A percentile compares a stretch with the other conserved stretches of the same genome.
phyloP scores from a whole-genome alignment of 768 basidiomycete genomes.

The Leucosporidium yakuticum region DNA sequence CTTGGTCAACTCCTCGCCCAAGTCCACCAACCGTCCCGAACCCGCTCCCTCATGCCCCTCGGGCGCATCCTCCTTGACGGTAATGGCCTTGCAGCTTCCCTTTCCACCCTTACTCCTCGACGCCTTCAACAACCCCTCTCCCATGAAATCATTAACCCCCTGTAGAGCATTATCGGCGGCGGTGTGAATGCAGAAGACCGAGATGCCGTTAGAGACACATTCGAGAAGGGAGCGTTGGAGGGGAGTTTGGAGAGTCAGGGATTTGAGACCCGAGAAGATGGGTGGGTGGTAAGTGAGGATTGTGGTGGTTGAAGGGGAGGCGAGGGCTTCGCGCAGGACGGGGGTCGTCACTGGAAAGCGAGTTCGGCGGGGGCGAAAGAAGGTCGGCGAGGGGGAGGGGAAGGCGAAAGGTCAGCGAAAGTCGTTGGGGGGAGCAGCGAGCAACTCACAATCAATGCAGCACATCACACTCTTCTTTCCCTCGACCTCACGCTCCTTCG shows the following conservation, averaged over 20 bases:
- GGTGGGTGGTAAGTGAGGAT: conserved; percentile 81
- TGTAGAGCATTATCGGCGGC: conserved; percentile 75
- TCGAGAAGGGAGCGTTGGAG: conserved; percentile 72
- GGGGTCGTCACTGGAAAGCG: conserved; percentile 18
- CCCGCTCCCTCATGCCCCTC: conserved; percentile 27
- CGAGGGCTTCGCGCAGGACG: conserved; percentile 19
- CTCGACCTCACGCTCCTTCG: background rate
- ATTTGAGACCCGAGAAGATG: conserved; percentile 67
- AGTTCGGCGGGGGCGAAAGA: too few relatives aligned
- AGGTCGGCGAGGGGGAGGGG: background rate
- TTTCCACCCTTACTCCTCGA: background rate
- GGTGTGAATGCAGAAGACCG: conserved; percentile 81
- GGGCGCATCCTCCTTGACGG: background rate
- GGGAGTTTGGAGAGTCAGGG: conserved; percentile 68
- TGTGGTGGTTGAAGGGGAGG: conserved; percentile 13
- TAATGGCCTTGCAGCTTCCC: background rate
- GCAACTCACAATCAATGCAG: conserved; percentile 19
- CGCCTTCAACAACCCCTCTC: conserved; percentile 42
- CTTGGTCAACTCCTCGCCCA: conserved; percentile 52
- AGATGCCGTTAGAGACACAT: conserved; percentile 75
- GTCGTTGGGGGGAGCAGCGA: background rate
- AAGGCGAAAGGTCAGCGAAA: background rate
- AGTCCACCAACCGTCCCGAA: conserved; percentile 18
- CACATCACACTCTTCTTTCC: background rate
- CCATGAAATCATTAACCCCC: conserved; percentile 89